Percentiles rank a stretch among this genome's conserved stretches.
Evolutionary conservation across 176 grass and related monocot genomes (phyloP).

Genomic region (Oryza officinalis): DNA sequence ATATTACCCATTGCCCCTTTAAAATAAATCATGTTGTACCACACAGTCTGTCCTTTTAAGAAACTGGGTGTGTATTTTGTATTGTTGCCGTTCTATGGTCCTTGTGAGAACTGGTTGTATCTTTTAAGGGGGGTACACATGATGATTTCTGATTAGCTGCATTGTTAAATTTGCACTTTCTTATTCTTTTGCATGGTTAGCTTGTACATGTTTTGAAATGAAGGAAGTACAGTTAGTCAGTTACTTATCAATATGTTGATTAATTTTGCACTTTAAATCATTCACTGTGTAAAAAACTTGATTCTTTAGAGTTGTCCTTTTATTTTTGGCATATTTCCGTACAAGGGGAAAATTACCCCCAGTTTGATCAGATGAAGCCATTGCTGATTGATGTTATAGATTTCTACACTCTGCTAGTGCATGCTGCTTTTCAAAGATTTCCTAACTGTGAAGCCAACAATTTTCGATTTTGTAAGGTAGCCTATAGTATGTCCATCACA

Average conservation of each 20-base stretch:
- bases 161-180: not conserved
- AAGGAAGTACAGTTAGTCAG: not conserved
- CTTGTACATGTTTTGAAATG: not conserved
- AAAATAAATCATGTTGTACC: not conserved
- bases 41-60: not conserved
- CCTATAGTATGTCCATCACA: not conserved
- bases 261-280: not conserved
- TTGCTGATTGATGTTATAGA: no score
- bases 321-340: not conserved
- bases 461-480: not conserved
- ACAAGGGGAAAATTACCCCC: not conserved
- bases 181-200: not conserved
- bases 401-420: not conserved
- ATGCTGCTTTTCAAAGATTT: not conserved
- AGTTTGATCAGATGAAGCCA: no score
- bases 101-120: not conserved
- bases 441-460: not conserved
- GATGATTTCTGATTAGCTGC: not conserved
- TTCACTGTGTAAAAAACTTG: not conserved
- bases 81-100: not conserved
- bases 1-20: not conserved
- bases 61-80: not conserved
- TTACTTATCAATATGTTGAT: not conserved
- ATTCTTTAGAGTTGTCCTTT: conserved; percentile 7
- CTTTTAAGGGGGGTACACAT: not conserved